A percentile compares a stretch with the other conserved stretches of the same genome.
Evolutionary conservation across 495 filamentous ascomycete species (phyloP).

Genomic region (Neohortaea acidophila): DNA sequence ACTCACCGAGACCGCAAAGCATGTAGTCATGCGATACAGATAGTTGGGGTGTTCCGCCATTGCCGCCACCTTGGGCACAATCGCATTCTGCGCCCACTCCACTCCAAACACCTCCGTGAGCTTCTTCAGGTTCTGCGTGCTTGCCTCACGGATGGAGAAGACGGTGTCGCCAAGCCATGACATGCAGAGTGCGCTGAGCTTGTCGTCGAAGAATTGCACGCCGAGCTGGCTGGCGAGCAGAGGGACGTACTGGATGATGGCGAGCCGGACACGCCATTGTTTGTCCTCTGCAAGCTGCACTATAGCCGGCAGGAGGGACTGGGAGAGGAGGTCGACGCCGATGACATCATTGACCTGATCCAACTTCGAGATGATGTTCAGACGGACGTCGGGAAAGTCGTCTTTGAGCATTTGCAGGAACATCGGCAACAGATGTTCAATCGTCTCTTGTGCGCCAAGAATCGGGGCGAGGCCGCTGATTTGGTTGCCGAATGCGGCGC

Average conservation of each 20-base stretch:
- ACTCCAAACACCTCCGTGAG: constrained; percentile 96
- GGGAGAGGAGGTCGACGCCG: constrained; percentile 89
- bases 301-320: constrained; percentile 94
- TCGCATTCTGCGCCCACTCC: constrained; percentile 92
- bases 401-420: constrained; percentile 99
- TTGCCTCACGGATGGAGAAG: constrained; percentile 94
- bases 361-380: constrained; percentile 97
- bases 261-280: constrained; percentile 95
- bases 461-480: constrained; percentile 95
- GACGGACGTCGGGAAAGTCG: constrained; percentile 91
- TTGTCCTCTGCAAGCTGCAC: constrained; percentile 96
- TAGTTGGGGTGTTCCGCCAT: constrained; percentile 98
- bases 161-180: constrained; percentile 98
- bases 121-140: constrained; percentile 93
- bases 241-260: constrained; percentile 98
- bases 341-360: constrained; percentile 98
- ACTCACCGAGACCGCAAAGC: constrained; percentile 91
- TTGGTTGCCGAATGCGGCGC: constrained; percentile 86
- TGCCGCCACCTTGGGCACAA: constrained; percentile 94
- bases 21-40: constrained; percentile 97
- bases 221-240: constrained; percentile 89
- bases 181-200: constrained; percentile 91
- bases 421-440: constrained; percentile 93
- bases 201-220: constrained; percentile 96
- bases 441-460: constrained; percentile 94